Conservation (phyloP, 495 filamentous ascomycete species). For the Durotheca rogersii region DNA sequence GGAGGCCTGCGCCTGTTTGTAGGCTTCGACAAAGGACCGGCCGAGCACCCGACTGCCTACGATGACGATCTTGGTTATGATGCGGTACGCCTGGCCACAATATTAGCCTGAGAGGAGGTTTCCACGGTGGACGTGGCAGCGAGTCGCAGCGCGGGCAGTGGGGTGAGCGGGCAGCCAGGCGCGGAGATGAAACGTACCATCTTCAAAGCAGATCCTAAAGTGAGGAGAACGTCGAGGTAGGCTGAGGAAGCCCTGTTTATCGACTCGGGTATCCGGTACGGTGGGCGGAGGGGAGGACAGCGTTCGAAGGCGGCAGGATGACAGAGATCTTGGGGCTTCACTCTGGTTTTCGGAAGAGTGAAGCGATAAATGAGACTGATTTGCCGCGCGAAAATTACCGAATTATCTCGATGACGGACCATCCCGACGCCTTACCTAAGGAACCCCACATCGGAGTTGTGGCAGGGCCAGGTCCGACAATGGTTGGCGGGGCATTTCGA, state of each 20-base stretch:
- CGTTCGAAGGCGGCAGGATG: slow-evolving; percentile 4
- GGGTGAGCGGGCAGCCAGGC: no score
- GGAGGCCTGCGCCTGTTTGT: slow-evolving; percentile 85
- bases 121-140: slow-evolving; percentile 10
- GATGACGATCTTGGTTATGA: slow-evolving; percentile 89
- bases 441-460: slow-evolving; percentile 14
- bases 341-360: slow-evolving; percentile 6
- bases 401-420: slow-evolving; percentile 28
- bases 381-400: slow-evolving; percentile 28
- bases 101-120: slow-evolving; percentile 19
- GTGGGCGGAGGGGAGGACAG: neutral
- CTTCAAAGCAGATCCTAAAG: neutral
- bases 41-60: slow-evolving; percentile 88
- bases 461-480: slow-evolving; percentile 11
- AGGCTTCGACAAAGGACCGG: slow-evolving; percentile 87
- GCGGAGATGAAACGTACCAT: slow-evolving; percentile 34
- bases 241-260: no score
- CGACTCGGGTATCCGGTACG: no score
- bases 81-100: slow-evolving; percentile 76
- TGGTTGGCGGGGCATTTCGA: neutral
- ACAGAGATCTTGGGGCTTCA: neutral
- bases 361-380: slow-evolving; percentile 15
- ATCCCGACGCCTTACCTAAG: slow-evolving; percentile 7
- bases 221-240: no score
- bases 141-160: no score